Evolutionary conservation across 73 alveolate species (phyloP).

Genomic region (Paraurostyla sp.): DNA sequence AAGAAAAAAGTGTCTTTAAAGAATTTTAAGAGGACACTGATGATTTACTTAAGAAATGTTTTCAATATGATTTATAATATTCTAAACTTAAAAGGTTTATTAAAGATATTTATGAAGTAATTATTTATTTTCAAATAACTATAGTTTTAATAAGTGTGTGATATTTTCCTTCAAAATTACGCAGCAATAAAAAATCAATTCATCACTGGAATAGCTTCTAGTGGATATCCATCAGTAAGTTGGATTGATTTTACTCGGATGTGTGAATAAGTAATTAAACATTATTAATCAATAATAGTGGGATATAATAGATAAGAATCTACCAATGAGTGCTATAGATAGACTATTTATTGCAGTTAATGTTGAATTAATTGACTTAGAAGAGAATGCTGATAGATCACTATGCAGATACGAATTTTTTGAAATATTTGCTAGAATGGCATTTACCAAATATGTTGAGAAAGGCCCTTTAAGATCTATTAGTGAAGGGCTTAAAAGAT

Average conservation of each 20-base stretch:
- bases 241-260: conserved; percentile 73
- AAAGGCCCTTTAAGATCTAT: conserved; percentile 48
- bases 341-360: conserved; percentile 72
- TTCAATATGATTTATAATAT: conserved; percentile 56
- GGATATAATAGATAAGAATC: conserved; percentile 61
- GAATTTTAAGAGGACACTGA: conserved; percentile 61
- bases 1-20: conserved; percentile 66
- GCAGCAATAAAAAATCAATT: conserved; percentile 52
- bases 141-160: conserved; percentile 38
- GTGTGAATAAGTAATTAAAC: conserved; percentile 8
- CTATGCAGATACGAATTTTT: conserved; percentile 78
- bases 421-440: conserved; percentile 80
- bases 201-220: conserved; percentile 31
- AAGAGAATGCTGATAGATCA: conserved; percentile 70
- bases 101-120: conserved; percentile 51
- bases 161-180: conserved; percentile 28
- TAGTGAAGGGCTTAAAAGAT: conserved; percentile 9
- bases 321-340: conserved; percentile 63
- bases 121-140: not conserved
- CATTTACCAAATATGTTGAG: conserved; percentile 66
- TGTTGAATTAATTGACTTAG: conserved; percentile 70
- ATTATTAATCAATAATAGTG: conserved; percentile 3
- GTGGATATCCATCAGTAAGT: conserved; percentile 67
- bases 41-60: conserved; percentile 14
- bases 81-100: conserved; percentile 63